Evolutionary conservation across 176 grass and related monocot genomes (phyloP), one percentile per base, ranked within the genome.

Genomic region (Aegilops bicornis): DNA sequence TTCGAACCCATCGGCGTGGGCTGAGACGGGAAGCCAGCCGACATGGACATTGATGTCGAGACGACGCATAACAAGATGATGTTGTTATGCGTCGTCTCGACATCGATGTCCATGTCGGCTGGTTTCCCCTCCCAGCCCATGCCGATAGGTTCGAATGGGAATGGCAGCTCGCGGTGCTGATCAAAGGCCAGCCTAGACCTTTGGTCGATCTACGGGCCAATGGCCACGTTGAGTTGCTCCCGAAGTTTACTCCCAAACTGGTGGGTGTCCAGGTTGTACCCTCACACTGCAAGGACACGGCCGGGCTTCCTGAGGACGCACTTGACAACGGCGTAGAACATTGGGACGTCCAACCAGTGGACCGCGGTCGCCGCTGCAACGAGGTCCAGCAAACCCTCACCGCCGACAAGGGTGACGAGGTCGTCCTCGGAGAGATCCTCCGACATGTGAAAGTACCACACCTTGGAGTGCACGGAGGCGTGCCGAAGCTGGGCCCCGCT

Each of bases 331-430:
- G 73, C 83, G 86, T 97, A 97, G 90, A 97, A 94, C 36, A 86
- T 64, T 11, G 86, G 90, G 40, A 94, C 24, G 88, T 94, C 88
- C 81, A 94, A 97, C 95, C 92, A 89, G 86, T 94, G 92, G 59
- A 94, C 80, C 17, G 86, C 27, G 24, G 89, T 79, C 31, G 95
- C 95, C 30, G 79, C 86, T 87, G 31, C 47, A 48, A 97, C 73
- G 30, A 97, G 77, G 80, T 97, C 92, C 67, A 94, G 69, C 11
- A 90, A 92, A 39, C 78, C 84, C 69, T 96, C 91, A 27, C 94
- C 94, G 19, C 82, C 91, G 66, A 92, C 73, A 52, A 91, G 68
- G 10, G 85, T 64, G 16, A 91, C 77, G 5, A 94, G 30, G 9
- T 92, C 88, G 29, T 94, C 88, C 80, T 94, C 86, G 1, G 84